Evolutionary conservation across 805 yeast genomes (phyloP).

Genomic region (Sugiyamaella qingdaonensis): DNA sequence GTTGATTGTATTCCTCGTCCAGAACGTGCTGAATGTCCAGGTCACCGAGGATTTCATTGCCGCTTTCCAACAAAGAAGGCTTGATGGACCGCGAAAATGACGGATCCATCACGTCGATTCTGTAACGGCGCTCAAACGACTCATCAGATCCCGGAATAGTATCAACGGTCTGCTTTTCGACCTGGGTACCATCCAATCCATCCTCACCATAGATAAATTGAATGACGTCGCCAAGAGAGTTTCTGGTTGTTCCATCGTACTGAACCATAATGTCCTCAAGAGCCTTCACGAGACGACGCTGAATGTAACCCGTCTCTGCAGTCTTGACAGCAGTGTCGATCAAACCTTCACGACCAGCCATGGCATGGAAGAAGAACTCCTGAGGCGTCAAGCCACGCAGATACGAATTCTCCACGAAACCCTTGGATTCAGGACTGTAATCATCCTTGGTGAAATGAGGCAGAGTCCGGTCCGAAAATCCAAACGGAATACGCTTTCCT

Average conservation of each 20-base stretch:
- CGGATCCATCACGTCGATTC: conserved; percentile 79
- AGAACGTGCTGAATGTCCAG: conserved; percentile 72
- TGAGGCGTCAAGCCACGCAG: conserved; percentile 97
- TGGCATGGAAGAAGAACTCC: conserved; percentile 98
- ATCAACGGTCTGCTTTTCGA: conserved; percentile 92
- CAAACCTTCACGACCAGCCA: conserved; percentile 99
- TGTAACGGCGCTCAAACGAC: conserved; percentile 76
- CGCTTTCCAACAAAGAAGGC: conserved; percentile 78
- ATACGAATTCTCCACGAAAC: conserved; percentile 96
- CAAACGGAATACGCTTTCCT: conserved; percentile 98
- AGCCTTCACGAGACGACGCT: conserved; percentile 96
- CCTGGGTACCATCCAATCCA: conserved; percentile 97
- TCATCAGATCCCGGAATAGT: conserved; percentile 90
- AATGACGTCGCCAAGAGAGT: conserved; percentile 92
- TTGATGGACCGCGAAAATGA: conserved; percentile 50
- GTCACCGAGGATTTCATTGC: conserved; percentile 87
- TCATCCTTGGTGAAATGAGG: conserved; percentile 99
- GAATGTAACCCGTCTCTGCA: conserved; percentile 98
- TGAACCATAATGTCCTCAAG: conserved; percentile 96
- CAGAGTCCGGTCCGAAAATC: conserved; percentile 90
- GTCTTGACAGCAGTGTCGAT: conserved; percentile 99
- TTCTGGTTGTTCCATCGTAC: conserved; percentile 97
- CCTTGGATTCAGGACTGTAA: conserved; percentile 97
- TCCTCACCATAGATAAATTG: conserved; percentile 98
- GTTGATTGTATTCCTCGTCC: conserved; percentile 80